Percentiles rank a stretch among this genome's conserved stretches.
These are phyloP conservation scores for Platanus orientalis DNA, from an alignment of 164 flowering plant species.

Conservation along the genomic window DNA sequence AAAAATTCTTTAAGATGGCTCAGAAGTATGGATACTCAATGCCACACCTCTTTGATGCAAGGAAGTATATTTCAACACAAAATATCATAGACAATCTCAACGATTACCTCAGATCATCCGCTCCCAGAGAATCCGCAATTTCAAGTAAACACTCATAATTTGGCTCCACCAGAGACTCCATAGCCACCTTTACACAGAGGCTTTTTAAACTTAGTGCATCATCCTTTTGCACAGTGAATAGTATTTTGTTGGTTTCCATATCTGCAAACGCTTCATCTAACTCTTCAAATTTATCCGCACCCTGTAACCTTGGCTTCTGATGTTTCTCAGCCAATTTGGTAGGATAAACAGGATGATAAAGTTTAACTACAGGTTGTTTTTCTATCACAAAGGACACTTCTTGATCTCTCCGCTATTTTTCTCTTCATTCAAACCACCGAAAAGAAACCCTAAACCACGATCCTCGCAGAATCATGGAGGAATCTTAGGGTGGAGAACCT, in stretches of 20 bases:
- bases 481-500: too few species aligned
- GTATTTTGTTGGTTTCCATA: slow-evolving; percentile 21
- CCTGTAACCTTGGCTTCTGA: slow-evolving; percentile 26
- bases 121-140: slow-evolving; percentile 89
- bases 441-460: too few species aligned
- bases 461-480: too few species aligned
- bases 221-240: slow-evolving; percentile 21
- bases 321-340: slow-evolving; percentile 23
- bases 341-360: slow-evolving; percentile 71
- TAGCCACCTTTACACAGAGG: slow-evolving; percentile 87
- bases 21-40: too few species aligned
- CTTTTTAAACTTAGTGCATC: slow-evolving; percentile 71
- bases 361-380: too few species aligned
- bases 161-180: slow-evolving; percentile 79
- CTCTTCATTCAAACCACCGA: too few species aligned
- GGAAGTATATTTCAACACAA: too few species aligned
- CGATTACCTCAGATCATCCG: slow-evolving; percentile 70
- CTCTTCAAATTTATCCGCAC: slow-evolving; percentile 46
- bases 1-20: too few species aligned
- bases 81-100: background rate
- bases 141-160: slow-evolving; percentile 88
- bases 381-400: too few species aligned
- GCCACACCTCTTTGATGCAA: too few species aligned
- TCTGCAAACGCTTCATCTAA: slow-evolving; percentile 59
- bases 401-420: too few species aligned